Conservation (phyloP, 2,329 filamentous ascomycete genomes). For the Canariomyces notabilis region DNA sequence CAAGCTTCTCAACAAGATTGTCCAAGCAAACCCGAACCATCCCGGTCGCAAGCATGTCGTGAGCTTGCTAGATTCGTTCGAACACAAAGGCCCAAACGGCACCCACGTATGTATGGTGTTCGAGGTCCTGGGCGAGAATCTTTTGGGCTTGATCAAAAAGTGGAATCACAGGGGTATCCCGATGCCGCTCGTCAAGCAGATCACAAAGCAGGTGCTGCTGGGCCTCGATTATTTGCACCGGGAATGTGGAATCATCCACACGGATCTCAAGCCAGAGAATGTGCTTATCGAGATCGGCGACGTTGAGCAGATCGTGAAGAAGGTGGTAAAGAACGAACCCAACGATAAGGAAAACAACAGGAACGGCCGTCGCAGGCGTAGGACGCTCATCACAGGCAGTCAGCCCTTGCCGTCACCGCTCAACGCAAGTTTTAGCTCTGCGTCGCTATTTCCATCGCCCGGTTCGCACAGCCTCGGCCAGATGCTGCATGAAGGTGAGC, state of each 20-base stretch:
- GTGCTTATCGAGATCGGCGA: slow-evolving; percentile 98
- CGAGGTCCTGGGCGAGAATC: slow-evolving; percentile 91
- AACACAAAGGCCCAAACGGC: slow-evolving; percentile 94
- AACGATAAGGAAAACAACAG: slow-evolving; percentile 80
- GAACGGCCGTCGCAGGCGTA: slow-evolving; percentile 81
- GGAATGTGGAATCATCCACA: slow-evolving; percentile 98
- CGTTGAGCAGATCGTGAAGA: slow-evolving; percentile 96
- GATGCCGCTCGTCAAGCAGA: slow-evolving; percentile 95
- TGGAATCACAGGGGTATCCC: slow-evolving; percentile 98
- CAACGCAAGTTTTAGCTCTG: slow-evolving; percentile 81
- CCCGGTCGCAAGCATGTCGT: slow-evolving; percentile 94
- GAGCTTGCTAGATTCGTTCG: slow-evolving; percentile 91
- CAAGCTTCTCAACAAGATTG: slow-evolving; percentile 94
- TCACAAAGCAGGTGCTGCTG: slow-evolving; percentile 94
- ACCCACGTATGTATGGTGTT: slow-evolving; percentile 99
- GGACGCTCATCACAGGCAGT: slow-evolving; percentile 94
- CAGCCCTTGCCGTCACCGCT: slow-evolving; percentile 93
- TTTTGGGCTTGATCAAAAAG: slow-evolving; percentile 91
- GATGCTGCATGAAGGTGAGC: slow-evolving; percentile 72
- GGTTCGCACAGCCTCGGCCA: slow-evolving; percentile 75
- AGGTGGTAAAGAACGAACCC: slow-evolving; percentile 79
- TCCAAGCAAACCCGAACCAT: slow-evolving; percentile 89
- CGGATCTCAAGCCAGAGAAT: slow-evolving; percentile 95
- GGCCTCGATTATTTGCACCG: slow-evolving; percentile 94
- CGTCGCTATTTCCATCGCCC: slow-evolving; percentile 62